Evolutionary conservation across 441 rosid genomes (phyloP), one percentile per base, ranked within the genome.

Genomic region (Pelargonium myrrhifolium): DNA sequence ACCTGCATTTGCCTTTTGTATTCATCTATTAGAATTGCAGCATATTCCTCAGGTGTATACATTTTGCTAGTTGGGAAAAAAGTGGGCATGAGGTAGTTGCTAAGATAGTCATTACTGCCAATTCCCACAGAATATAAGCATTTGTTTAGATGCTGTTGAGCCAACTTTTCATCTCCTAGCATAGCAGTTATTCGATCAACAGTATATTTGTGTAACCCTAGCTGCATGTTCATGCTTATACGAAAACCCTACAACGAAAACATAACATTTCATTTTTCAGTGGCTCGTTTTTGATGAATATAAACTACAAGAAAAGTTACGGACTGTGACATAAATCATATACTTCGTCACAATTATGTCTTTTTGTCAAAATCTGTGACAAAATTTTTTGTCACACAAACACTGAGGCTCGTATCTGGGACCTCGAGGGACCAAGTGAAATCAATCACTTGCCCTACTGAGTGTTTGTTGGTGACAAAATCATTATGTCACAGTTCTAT

Each of bases 81-180:
- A 1, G 68, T 12, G 2, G 83, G 83, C 83, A 74, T 31, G 70
- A 85, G 84, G 77, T 86, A 88, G 39, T 88, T 85, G 80, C 76
- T 79, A 6, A 83, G 60, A 77, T 83, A 86, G 42, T 88, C 94
- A 59, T 86, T 85, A 73, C 66, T 79, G 47, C 94, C 91, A 1
- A 83, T 74, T 51, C 80, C 84, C 10, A 88, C 76, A 1, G 88
- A 69, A 66, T 83, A 84, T 35, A 86, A 28, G 81, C 91, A 85
- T 64, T 79, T 59, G 20, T 74, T 75, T 31, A 86, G 37, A 64
- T 69, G 66, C 9, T 70, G 20, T 11, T 15, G 22, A 2, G 74
- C 77, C 0, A 66, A 45, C 5, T 64, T 69, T n/a, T n/a, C 5
- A n/a, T 9, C n/a, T 26, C 74, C 76, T 24, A 78, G 2, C 8